phyloP scores from a whole-genome alignment of 1,139 yeast genomes.

The Eremothecium gossypii region DNA sequence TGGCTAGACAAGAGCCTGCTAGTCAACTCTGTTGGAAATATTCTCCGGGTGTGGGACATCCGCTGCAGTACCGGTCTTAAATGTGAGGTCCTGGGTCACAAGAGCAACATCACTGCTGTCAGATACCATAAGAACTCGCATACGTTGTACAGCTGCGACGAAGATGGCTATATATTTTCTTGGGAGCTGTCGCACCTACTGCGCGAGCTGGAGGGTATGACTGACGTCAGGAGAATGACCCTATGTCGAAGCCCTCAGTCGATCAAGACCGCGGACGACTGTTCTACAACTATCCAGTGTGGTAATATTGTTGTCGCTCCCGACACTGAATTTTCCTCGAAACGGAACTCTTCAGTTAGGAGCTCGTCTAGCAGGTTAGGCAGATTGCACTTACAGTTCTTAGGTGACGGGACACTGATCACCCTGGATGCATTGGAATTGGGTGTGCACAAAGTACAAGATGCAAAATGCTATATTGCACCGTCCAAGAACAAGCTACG shows the following conservation, averaged over 20 bases:
- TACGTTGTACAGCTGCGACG: constrained; percentile 19
- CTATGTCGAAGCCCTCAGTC: background rate
- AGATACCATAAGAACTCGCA: constrained; percentile 12
- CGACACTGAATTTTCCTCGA: background rate
- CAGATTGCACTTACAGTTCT: constrained; percentile 6
- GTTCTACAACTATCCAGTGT: constrained; percentile 18
- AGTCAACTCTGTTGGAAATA: constrained; percentile 17
- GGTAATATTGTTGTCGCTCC: constrained; percentile 18
- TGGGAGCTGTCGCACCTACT: constrained; percentile 19
- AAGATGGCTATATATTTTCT: constrained; percentile 19
- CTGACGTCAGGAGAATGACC: background rate
- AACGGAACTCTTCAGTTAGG: too few species aligned
- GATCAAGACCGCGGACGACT: constrained; percentile 7
- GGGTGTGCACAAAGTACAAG: constrained; percentile 15
- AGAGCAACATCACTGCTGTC: constrained; percentile 17
- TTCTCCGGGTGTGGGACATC: constrained; percentile 23
- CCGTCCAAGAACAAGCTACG: background rate
- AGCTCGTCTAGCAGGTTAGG: too few species aligned
- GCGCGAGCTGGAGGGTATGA: constrained; percentile 1
- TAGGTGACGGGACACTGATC: constrained; percentile 13
- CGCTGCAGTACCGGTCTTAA: constrained; percentile 14
- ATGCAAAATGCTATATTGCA: background rate
- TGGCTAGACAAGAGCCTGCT: constrained; percentile 22
- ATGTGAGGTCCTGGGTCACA: constrained; percentile 16
- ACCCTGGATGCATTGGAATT: constrained; percentile 19